Evolutionary conservation across 352 stramenopile species (phyloP), one percentile per base, ranked within the genome.

Genomic region (Phytophthora gonapodyides): DNA sequence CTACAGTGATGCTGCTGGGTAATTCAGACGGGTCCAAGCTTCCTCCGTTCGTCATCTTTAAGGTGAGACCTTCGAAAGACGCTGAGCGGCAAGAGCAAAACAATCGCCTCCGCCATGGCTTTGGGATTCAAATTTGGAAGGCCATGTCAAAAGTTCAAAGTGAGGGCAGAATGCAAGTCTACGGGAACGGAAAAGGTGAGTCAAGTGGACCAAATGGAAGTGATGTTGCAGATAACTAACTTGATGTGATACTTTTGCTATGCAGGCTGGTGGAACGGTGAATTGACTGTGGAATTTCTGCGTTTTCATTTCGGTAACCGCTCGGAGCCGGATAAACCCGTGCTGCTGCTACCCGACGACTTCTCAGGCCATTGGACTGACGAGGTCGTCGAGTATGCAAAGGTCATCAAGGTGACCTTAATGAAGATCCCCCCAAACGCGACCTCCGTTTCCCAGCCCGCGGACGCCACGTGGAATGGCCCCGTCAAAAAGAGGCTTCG

Each of bases 381-480:
- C 24, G 24, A 30, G 6, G 24, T 30, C 5, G 24, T 30, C 6
- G 24, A 30, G 24, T 61, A 61, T 37, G 59, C 41, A 1, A 45
- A 38, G 2, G 27, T 7, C 11, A 37, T 50, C n/a, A 67, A 67
- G 31, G 59, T 67, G 13, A 31, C 48, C 3, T 30, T 55, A 1
- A 24, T 62, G 19, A 52, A 53, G 16, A 27, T 62, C 1, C 42
- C 54, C 2, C 41, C 57, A 2, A n/a, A 41, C 5, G 50, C 49
- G 24, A 66, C 57, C n/a, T 66, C 40, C 19, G 42, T 59, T 9
- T 59, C 38, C 17, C 41, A 66, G 33, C 48, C 57, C 1, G 48
- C 57, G 2, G 47, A 66, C 35, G 44, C 52, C 3, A 34, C 38
- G 5, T 66, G 41, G 57, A 66, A 60, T 42, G 57, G 40, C 15